Percentiles rank a stretch among this genome's conserved stretches.
These are phyloP conservation scores for Sporothrix brunneoviolacea DNA, from an alignment of 2,329 filamentous ascomycete genomes.

Conservation along the genomic window DNA sequence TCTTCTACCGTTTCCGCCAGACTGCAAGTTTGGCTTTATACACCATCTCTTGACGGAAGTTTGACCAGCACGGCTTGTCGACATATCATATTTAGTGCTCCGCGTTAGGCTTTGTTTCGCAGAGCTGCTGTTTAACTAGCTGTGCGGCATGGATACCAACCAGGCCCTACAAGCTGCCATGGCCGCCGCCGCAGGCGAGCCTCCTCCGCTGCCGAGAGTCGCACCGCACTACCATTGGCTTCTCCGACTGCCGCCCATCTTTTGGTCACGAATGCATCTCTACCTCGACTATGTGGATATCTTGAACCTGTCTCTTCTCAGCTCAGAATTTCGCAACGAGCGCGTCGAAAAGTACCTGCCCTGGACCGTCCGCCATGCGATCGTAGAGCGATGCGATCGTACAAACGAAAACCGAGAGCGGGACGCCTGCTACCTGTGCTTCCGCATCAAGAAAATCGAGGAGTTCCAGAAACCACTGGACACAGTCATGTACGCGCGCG, in stretches of 20 bases:
- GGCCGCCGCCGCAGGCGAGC: constrained; percentile 5
- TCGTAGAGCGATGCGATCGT: constrained; percentile 6
- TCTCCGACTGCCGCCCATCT: constrained; percentile 13
- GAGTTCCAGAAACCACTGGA: constrained; percentile 11
- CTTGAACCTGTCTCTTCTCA: constrained; percentile 12
- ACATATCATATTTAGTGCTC: too few relatives aligned
- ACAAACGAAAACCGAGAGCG: neutral
- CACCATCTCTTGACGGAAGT: too few relatives aligned
- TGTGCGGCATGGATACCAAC: neutral
- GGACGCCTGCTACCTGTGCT: constrained; percentile 20
- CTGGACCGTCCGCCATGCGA: constrained; percentile 11
- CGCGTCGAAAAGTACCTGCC: constrained; percentile 16
- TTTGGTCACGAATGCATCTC: constrained; percentile 17
- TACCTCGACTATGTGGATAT: constrained; percentile 19
- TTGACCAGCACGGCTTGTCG: too few relatives aligned
- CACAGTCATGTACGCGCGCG: constrained; percentile 8
- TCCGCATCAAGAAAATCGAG: constrained; percentile 13
- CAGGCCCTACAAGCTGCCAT: neutral
- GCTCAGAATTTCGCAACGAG: constrained; percentile 9
- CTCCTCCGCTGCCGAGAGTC: neutral
- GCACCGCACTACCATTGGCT: constrained; percentile 15
- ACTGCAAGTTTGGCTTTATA: too few relatives aligned
- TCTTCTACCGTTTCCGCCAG: too few relatives aligned
- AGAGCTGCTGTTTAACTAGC: neutral
- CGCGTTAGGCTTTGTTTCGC: too few relatives aligned